phyloP scores from a whole-genome alignment of 257 asterid species.

The Handroanthus guayacan region DNA sequence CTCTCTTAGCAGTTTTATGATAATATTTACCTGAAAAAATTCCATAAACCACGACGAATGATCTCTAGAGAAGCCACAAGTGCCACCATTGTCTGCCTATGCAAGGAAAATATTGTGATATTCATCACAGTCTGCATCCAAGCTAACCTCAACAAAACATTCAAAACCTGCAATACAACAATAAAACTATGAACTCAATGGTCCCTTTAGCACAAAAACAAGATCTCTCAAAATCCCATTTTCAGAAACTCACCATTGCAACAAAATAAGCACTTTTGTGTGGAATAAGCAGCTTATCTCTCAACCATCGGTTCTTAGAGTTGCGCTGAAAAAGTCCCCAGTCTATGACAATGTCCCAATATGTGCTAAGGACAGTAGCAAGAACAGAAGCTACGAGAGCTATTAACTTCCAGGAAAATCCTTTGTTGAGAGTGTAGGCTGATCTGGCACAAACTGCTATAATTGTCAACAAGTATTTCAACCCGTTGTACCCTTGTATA shows the following conservation, averaged over 20 bases:
- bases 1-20: not conserved
- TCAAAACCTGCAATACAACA: constrained; percentile 46
- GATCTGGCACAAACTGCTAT: constrained; percentile 60
- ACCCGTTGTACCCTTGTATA: constrained; percentile 58
- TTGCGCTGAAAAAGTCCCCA: constrained; percentile 68
- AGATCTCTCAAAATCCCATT: not conserved
- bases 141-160: constrained; percentile 61
- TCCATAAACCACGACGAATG: constrained; percentile 76
- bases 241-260: constrained; percentile 60
- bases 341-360: constrained; percentile 64
- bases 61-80: constrained; percentile 66
- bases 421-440: constrained; percentile 45
- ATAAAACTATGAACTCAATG: not conserved
- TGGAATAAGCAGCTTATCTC: constrained; percentile 70
- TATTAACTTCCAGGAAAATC: constrained; percentile 42
- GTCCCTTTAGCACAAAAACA: no score
- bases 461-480: constrained; percentile 55
- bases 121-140: constrained; percentile 77
- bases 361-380: constrained; percentile 53
- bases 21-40: constrained; percentile 57
- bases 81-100: constrained; percentile 49
- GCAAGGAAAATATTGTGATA: constrained; percentile 46
- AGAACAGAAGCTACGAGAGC: constrained; percentile 51
- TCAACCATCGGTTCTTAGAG: constrained; percentile 59
- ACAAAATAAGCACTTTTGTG: constrained; percentile 52